These are phyloP conservation scores for Mycena belliarum DNA, from an alignment of 768 basidiomycete species.

Conservation along the genomic window DNA sequence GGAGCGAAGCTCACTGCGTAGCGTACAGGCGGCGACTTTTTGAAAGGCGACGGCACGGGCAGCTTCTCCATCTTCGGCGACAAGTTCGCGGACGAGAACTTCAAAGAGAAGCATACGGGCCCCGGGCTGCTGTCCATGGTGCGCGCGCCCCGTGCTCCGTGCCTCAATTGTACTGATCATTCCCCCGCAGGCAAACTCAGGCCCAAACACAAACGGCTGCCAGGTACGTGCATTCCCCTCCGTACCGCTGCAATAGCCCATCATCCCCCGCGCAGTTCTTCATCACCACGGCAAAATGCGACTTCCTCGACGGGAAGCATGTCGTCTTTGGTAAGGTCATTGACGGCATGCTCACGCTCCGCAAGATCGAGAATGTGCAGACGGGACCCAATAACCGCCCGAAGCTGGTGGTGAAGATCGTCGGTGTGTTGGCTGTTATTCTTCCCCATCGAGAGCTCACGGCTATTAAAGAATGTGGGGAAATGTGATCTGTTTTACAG, in stretches of 20 bases:
- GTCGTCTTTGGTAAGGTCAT: conserved; percentile 90
- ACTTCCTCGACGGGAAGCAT: conserved; percentile 94
- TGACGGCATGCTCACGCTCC: conserved; percentile 91
- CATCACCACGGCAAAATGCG: conserved; percentile 92
- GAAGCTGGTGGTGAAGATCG: conserved; percentile 85
- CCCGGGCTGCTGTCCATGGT: conserved; percentile 94
- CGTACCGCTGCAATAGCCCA: neutral
- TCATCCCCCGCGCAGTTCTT: conserved; percentile 69
- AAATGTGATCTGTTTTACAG: conserved; percentile 35
- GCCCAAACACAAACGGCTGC: conserved; percentile 91
- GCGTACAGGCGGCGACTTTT: conserved; percentile 81
- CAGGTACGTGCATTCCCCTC: conserved; percentile 47
- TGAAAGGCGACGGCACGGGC: conserved; percentile 94
- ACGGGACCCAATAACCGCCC: conserved; percentile 90
- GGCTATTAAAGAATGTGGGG: conserved; percentile 35
- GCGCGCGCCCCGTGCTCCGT: conserved; percentile 15
- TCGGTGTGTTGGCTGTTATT: conserved; percentile 50
- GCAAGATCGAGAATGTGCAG: conserved; percentile 95
- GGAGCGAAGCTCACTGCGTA: neutral
- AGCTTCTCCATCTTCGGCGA: conserved; percentile 97
- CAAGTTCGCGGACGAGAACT: conserved; percentile 97
- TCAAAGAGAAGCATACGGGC: conserved; percentile 82
- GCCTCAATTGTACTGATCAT: neutral
- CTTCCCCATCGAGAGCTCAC: neutral
- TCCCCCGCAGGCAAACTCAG: conserved; percentile 83